Evolutionary conservation across 495 filamentous ascomycete species (phyloP).

Genomic region (Aspergillus cavernicola): DNA sequence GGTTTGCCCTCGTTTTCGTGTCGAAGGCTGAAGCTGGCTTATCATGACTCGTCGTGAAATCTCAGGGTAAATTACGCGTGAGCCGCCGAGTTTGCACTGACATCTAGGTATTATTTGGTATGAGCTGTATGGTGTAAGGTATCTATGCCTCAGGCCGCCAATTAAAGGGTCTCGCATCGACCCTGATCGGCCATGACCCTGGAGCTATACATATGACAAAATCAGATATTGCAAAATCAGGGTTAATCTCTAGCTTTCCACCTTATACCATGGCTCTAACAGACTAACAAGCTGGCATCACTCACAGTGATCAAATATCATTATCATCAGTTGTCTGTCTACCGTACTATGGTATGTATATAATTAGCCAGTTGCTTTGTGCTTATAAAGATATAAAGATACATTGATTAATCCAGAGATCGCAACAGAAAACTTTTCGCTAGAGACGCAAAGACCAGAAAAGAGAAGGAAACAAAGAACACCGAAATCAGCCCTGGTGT

Average conservation of each 20-base stretch:
- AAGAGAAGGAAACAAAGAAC: slow-evolving; percentile 15
- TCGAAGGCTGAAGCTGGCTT: too few species aligned
- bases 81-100: not conserved
- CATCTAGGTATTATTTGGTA: not conserved
- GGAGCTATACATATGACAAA: too few species aligned
- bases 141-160: not conserved
- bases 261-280: too few species aligned
- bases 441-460: slow-evolving; percentile 9
- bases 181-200: not conserved
- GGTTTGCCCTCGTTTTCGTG: not conserved
- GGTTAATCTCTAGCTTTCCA: too few species aligned
- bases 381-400: too few species aligned
- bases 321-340: slow-evolving; percentile 5
- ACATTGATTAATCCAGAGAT: slow-evolving; percentile 11
- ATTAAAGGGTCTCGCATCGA: slow-evolving; percentile 1
- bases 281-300: not conserved
- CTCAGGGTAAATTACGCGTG: not conserved
- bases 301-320: not conserved
- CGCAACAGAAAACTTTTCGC: slow-evolving; percentile 2
- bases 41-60: not conserved
- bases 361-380: not conserved
- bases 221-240: not conserved
- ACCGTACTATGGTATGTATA: slow-evolving; percentile 2
- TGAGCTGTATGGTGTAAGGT: not conserved
- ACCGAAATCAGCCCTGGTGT: slow-evolving; percentile 14